phyloP scores from a whole-genome alignment of 495 filamentous ascomycete species.

The Penicillium argentinense region DNA sequence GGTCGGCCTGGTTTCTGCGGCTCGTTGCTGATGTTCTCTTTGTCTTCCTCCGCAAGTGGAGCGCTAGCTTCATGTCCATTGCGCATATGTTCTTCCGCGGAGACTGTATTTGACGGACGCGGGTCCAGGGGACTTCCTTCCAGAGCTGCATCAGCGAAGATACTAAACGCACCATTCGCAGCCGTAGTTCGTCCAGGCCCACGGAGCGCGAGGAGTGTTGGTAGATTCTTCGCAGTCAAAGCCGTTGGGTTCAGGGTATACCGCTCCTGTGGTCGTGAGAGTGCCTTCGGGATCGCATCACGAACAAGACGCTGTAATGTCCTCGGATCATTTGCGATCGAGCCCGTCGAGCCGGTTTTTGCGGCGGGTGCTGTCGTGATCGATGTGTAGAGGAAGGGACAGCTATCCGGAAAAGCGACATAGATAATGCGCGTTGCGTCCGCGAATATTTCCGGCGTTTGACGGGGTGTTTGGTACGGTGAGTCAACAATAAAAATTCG shows the following conservation, averaged over 20 bases:
- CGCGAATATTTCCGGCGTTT: slow-evolving; percentile 41
- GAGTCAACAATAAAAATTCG: slow-evolving; percentile 74
- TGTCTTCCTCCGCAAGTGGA: slow-evolving; percentile 17
- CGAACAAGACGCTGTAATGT: slow-evolving; percentile 67
- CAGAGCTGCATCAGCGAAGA: slow-evolving; percentile 66
- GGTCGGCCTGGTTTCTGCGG: slow-evolving; percentile 24
- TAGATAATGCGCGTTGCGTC: slow-evolving; percentile 65
- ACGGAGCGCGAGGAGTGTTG: slow-evolving; percentile 61
- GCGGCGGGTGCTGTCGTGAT: slow-evolving; percentile 41
- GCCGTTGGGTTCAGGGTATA: slow-evolving; percentile 65
- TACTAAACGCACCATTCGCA: slow-evolving; percentile 73
- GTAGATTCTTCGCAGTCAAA: slow-evolving; percentile 66
- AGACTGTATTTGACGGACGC: slow-evolving; percentile 40
- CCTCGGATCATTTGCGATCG: slow-evolving; percentile 53
- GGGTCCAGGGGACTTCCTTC: slow-evolving; percentile 60
- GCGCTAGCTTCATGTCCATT: slow-evolving; percentile 19
- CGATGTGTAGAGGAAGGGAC: slow-evolving; percentile 73
- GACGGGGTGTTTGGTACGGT: slow-evolving; percentile 60
- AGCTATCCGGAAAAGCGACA: slow-evolving; percentile 75
- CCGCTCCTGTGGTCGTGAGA: slow-evolving; percentile 67
- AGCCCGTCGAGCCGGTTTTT: slow-evolving; percentile 17
- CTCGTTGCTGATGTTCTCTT: slow-evolving; percentile 22
- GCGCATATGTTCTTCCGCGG: slow-evolving; percentile 40
- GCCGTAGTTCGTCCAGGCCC: slow-evolving; percentile 65
- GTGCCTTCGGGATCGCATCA: slow-evolving; percentile 73